Conservation (phyloP, 73 alveolate genomes). For the Tetrahymena thermophila region DNA sequence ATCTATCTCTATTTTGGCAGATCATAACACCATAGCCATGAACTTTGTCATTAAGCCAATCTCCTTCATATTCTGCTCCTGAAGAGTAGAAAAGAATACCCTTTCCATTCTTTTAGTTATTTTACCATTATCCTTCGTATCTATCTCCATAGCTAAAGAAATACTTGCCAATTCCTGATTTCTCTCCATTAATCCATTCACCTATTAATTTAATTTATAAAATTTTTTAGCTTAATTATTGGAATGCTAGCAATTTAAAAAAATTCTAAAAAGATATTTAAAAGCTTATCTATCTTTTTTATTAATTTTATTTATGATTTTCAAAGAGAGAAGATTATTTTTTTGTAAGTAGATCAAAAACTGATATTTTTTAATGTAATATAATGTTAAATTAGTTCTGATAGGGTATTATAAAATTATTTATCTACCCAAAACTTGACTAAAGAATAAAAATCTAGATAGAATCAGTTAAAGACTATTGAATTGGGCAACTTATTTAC, state of each 20-base stretch:
- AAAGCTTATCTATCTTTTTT: not conserved
- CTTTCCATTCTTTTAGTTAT: not conserved
- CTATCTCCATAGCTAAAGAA: slow-evolving; percentile 25
- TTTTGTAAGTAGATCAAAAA: not conserved
- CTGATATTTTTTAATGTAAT: not conserved
- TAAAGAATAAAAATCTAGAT: not conserved
- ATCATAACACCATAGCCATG: slow-evolving; percentile 49
- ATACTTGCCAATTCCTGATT: slow-evolving; percentile 29
- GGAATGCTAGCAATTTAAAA: too few species aligned
- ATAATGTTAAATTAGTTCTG: not conserved
- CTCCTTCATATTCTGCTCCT: slow-evolving; percentile 22
- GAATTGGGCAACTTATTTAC: not conserved
- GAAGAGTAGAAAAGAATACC: not conserved
- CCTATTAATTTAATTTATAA: not conserved
- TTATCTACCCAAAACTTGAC: not conserved
- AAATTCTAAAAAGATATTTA: not conserved
- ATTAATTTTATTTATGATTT: too few species aligned
- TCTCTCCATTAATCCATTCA: not conserved
- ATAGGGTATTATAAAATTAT: not conserved
- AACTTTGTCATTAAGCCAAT: slow-evolving; percentile 35
- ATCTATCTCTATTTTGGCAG: slow-evolving; percentile 61
- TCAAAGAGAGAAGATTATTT: not conserved
- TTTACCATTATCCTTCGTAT: slow-evolving; percentile 15
- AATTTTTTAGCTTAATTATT: not conserved
- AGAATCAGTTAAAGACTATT: not conserved